These are phyloP conservation scores for Cercospora berteroae DNA, from an alignment of 2,329 filamentous ascomycete genomes.

Conservation along the genomic window DNA sequence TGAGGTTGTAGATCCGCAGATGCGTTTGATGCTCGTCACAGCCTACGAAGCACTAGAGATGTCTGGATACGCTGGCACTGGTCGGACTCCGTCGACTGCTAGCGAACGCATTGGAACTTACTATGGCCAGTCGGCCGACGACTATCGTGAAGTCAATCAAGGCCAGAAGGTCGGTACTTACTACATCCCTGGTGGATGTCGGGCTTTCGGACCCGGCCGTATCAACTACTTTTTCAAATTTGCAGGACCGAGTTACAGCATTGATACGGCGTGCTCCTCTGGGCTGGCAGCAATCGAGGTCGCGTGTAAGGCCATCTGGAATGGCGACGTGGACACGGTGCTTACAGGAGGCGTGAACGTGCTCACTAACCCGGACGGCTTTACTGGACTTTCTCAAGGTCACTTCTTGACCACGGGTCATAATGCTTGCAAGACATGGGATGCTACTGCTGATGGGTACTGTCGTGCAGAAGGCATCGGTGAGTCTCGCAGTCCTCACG, in stretches of 20 bases:
- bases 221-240: constrained; percentile 29
- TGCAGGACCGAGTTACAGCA: constrained; percentile 29
- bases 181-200: constrained; percentile 27
- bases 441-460: constrained; percentile 33
- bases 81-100: constrained; percentile 34
- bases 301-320: constrained; percentile 33
- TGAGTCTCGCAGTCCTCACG: not conserved
- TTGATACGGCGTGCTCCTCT: constrained; percentile 37
- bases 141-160: constrained; percentile 34
- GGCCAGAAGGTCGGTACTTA: constrained; percentile 33
- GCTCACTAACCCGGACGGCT: constrained; percentile 12
- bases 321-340: constrained; percentile 33
- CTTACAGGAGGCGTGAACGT: constrained; percentile 34
- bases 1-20: constrained; percentile 14
- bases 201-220: constrained; percentile 33
- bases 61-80: constrained; percentile 18
- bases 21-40: constrained; percentile 19
- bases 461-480: constrained; percentile 34
- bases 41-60: constrained; percentile 25
- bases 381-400: constrained; percentile 30
- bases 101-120: constrained; percentile 36
- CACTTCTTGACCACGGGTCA: constrained; percentile 29
- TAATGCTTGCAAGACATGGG: constrained; percentile 31
- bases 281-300: constrained; percentile 30
- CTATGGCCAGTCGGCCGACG: constrained; percentile 39